Conservation (phyloP, 345 rosid genomes). For the Dimocarpus longan region DNA sequence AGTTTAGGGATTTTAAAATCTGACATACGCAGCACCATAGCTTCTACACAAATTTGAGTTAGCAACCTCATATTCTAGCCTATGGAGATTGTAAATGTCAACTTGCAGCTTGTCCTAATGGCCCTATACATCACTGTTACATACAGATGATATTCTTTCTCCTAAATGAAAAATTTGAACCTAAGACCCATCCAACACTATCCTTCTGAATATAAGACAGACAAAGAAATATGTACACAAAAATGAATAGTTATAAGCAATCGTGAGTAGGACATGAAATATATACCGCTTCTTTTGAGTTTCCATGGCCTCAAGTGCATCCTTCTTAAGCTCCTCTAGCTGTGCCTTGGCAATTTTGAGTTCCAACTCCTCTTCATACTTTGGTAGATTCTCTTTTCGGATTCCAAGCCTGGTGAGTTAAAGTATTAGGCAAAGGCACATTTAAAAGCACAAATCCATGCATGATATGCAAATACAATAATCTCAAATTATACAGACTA, state of each 20-base stretch:
- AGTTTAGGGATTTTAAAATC: not conserved
- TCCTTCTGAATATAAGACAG: not conserved
- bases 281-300: constrained; percentile 85
- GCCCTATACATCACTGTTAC: not conserved
- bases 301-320: constrained; percentile 93
- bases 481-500: not conserved
- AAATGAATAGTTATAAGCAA: not conserved
- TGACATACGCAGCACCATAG: not conserved
- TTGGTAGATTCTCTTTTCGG: constrained; percentile 81
- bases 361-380: constrained; percentile 83
- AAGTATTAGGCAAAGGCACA: not conserved
- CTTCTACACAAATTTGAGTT: not conserved
- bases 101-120: not conserved
- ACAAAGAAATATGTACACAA: not conserved
- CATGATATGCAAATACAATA: too few species aligned
- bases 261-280: not conserved
- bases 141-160: not conserved
- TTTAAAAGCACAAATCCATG: not conserved
- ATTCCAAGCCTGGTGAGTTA: constrained; percentile 72
- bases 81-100: not conserved
- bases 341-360: constrained; percentile 84
- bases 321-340: constrained; percentile 85
- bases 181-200: not conserved
- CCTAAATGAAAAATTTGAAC: not conserved
- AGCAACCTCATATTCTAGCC: not conserved